These are phyloP conservation scores for Ormosia semicastrata DNA, from an alignment of 306 rosid genomes.

Conservation along the genomic window DNA sequence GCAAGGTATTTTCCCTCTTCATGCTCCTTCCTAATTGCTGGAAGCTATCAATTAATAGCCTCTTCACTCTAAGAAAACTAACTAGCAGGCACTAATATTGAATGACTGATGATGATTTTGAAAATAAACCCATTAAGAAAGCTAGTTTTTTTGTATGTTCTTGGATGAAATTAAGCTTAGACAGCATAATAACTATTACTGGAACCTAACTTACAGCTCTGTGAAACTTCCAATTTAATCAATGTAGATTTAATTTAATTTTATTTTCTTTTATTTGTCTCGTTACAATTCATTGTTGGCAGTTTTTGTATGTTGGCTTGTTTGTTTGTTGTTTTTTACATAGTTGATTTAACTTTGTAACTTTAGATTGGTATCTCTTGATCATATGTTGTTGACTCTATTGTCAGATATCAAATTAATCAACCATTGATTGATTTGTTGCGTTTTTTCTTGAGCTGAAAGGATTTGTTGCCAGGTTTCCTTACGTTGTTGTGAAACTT, in stretches of 20 bases:
- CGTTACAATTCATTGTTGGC: neutral
- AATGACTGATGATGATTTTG: neutral
- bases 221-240: neutral
- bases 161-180: neutral
- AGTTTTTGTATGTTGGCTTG: neutral
- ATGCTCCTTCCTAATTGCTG: neutral
- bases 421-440: neutral
- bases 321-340: neutral
- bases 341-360: neutral
- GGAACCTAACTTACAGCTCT: neutral
- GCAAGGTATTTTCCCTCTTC: neutral
- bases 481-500: neutral
- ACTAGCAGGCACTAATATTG: neutral
- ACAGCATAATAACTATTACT: neutral
- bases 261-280: neutral
- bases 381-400: neutral
- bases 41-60: neutral
- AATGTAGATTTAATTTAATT: neutral
- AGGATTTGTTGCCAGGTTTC: neutral
- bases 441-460: neutral
- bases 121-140: neutral
- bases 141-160: neutral
- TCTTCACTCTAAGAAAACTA: neutral
- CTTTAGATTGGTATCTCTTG: neutral
- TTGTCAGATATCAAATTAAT: neutral